Evolutionary conservation across 768 basidiomycete species (phyloP).

Genomic region (Agrocybe praecox): DNA sequence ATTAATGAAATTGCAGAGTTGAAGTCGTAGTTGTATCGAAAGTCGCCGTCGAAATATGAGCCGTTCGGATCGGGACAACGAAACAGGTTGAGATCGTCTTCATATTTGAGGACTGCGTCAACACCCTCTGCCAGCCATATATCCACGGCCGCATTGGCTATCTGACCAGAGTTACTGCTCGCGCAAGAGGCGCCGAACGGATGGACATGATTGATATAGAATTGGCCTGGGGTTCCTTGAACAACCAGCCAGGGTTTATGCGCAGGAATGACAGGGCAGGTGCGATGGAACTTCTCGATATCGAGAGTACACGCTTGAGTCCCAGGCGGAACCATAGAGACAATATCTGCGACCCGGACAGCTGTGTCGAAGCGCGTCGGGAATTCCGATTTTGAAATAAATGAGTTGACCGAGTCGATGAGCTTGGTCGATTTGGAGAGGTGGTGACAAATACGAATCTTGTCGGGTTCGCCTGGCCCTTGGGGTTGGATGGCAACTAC

Average conservation of each 20-base stretch:
- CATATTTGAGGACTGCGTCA: constrained; percentile 9
- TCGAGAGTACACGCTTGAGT: constrained; percentile 29
- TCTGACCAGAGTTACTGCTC: constrained; percentile 32
- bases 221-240: not conserved
- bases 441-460: constrained; percentile 19
- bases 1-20: not conserved
- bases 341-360: not conserved
- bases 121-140: constrained; percentile 14
- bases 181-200: constrained; percentile 30
- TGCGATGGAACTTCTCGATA: constrained; percentile 32
- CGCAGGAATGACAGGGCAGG: constrained; percentile 23
- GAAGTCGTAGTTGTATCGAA: not conserved
- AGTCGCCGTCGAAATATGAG: not conserved
- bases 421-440: constrained; percentile 9
- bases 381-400: not conserved
- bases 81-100: constrained; percentile 13
- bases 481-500: constrained; percentile 10
- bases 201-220: not conserved
- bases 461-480: constrained; percentile 16
- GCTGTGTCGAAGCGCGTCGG: not conserved
- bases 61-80: constrained; percentile 17
- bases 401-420: not conserved
- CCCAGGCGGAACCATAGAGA: constrained; percentile 13
- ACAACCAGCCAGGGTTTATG: constrained; percentile 31
- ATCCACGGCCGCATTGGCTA: constrained; percentile 27